Base-by-base conservation (phyloP, 768 basidiomycete genomes). In the Boletus bicolor region DNA sequence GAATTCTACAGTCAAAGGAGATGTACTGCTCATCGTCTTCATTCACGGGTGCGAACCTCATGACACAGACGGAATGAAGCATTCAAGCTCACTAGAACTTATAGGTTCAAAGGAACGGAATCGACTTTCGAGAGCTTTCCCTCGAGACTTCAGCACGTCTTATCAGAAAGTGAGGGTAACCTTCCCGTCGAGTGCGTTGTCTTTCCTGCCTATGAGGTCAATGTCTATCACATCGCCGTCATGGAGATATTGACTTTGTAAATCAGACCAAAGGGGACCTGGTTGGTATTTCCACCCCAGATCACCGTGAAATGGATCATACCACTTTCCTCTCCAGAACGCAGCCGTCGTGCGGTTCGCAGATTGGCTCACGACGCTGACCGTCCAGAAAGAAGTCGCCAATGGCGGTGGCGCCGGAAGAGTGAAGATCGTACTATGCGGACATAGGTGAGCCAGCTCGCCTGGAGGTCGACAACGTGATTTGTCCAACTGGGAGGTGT, bases 281-380 rank as follows among this genome's bases (percentile, higher is more conserved):
- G 71, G 93, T 94, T 66, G 61, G 84, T 76, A 46, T 56, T 41
- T 53, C 36, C 44, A 35, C 41, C n/a, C 19, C 32, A 38, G 42
- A 28, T 21, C 15, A 3, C 44, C 28, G 14, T 52, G 32, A 48
- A 37, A 32, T 45, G 51, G 44, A 59, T 9, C 43, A 34, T 19
- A 50, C 32, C 44, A 21, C n/a, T 11, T 43, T 42, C 43, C 51
- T 37, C 51, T 48, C 30, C 59, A 94, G 92, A 82, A 79, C 44
- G 85, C 85, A 66, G 92, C 94, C 14, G 88, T 93, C 4, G 81
- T 87, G 32, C 82, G 83, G 8, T 95, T 97, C 70, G 84, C 91
- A 8, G 93, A 96, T 66, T 97, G 94, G 95, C 81, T 97, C 42
- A 89, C 91, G 1, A 88, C 84, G n/a, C 73, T 91, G 21, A 91